Evolutionary conservation across 805 yeast species (phyloP).

Genomic region (Pichia gijzeniarum): DNA sequence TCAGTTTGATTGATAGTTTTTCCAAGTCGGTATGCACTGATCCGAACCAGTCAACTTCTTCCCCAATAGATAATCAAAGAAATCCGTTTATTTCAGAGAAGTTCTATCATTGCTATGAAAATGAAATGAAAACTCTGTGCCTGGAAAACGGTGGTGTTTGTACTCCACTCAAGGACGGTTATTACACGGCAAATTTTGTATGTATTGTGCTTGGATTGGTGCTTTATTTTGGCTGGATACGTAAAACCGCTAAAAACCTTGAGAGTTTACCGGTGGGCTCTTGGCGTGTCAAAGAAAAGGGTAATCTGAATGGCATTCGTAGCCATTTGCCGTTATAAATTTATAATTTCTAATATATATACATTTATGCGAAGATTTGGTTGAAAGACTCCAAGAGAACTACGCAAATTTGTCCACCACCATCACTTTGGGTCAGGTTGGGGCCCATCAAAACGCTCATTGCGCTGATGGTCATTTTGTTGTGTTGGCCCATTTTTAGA

Average conservation of each 20-base stretch:
- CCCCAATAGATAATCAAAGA: not conserved
- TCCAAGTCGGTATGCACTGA: slow-evolving; percentile 58
- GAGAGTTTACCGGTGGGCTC: slow-evolving; percentile 68
- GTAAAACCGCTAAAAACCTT: slow-evolving; percentile 50
- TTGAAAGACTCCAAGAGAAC: slow-evolving; percentile 24
- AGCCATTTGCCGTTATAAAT: slow-evolving; percentile 9
- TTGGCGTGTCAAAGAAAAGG: slow-evolving; percentile 54
- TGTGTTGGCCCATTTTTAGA: slow-evolving; percentile 49
- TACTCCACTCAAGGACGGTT: slow-evolving; percentile 63
- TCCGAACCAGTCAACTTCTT: not conserved
- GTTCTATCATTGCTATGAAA: slow-evolving; percentile 27
- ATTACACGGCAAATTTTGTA: slow-evolving; percentile 65
- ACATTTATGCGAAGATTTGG: slow-evolving; percentile 17
- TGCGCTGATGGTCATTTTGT: slow-evolving; percentile 82
- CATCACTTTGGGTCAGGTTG: slow-evolving; percentile 29
- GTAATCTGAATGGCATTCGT: slow-evolving; percentile 9
- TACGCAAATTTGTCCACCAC: slow-evolving; percentile 30
- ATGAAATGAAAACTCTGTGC: slow-evolving; percentile 44
- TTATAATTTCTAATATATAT: too few relatives aligned
- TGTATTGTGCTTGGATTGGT: slow-evolving; percentile 64
- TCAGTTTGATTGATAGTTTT: slow-evolving; percentile 72
- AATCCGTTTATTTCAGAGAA: slow-evolving; percentile 23
- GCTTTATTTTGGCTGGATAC: slow-evolving; percentile 61
- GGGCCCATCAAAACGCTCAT: slow-evolving; percentile 35
- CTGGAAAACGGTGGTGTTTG: slow-evolving; percentile 49